Base-by-base conservation (phyloP, 2,329 filamentous ascomycete genomes). In the Clarireedia sp. region DNA sequence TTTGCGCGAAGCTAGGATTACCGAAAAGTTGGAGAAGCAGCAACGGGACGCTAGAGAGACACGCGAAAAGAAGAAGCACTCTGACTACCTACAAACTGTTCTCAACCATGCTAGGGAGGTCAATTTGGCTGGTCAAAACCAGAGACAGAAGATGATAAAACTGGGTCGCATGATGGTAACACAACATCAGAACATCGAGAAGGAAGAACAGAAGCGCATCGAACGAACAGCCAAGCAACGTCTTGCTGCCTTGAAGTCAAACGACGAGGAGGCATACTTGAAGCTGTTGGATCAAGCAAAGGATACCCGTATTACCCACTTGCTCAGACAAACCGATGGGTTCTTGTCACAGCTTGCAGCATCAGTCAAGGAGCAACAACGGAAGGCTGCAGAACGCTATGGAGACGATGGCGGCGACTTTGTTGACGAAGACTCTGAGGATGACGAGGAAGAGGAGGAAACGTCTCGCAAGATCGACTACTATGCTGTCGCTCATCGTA, bases 181-280 rank as follows among this genome's bases (percentile, higher is more conserved):
- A 56, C 91, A 96, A 59, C 94, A 99, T 71, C 88, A 91, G 73
- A 89, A 92, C 70, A 97, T 99, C 70, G 94, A 99, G 72, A 96
- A 96, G 75, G 94, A 99, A 77, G 94, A 99, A 74, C 92, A 97
- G 79, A 97, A 96, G 77, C 89, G 94, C 60, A 88, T 99, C 63
- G 94, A 99, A 75, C 83, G 94, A 61, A 99, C 92, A 9, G 94
- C 94, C 61, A 99, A 99, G 78, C 94, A 99, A 73, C 94, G 94
- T 96, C 85, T 99, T 62, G 92, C 97, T 73, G 94, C 94, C 59
- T 80, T 99, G 70, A 97, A 96, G 75, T 92, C 94, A 66, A 95
- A 99, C 83, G 94, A 99, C 71, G 94, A 99, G 75, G 94, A 97
- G 74, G 95, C 94, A 0, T 99, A 99, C 71, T 82, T 99, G 73